Evolutionary conservation across 176 grass and related monocot genomes (phyloP).

Genomic region (Cenchrus purpureus): DNA sequence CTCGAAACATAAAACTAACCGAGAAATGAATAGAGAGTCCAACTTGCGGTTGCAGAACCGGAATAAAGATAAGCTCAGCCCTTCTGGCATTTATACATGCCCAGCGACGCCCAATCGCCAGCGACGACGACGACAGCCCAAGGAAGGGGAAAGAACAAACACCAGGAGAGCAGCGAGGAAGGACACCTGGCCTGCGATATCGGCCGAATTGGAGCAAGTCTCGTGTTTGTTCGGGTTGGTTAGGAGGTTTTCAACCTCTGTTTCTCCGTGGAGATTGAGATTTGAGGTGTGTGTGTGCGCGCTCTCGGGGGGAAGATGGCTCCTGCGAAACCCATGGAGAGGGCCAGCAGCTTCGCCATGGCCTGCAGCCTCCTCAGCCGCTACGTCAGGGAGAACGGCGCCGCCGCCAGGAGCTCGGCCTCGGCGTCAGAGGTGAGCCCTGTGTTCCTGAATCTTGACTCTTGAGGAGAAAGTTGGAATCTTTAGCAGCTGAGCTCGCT

Average conservation of each 20-base stretch:
- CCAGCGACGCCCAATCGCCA: background rate
- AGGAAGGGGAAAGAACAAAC: background rate
- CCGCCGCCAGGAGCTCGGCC: conserved; percentile 59
- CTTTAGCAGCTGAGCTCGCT: background rate
- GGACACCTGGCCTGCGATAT: background rate
- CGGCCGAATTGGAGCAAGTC: background rate
- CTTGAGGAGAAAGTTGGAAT: background rate
- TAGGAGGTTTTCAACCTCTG: background rate
- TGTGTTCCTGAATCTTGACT: background rate
- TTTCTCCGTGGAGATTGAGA: conserved; percentile 34
- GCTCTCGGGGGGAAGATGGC: conserved; percentile 34
- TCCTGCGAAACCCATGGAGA: conserved; percentile 57
- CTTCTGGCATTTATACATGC: conserved; percentile 5
- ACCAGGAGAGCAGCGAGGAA: background rate
- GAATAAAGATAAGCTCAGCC: conserved; percentile 17
- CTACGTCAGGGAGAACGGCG: conserved; percentile 83
- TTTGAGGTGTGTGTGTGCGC: conserved; percentile 20
- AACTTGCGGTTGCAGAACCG: background rate
- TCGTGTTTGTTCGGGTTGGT: background rate
- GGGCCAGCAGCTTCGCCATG: conserved; percentile 65
- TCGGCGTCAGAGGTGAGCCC: conserved; percentile 61
- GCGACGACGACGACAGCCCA: background rate
- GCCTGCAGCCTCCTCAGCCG: conserved; percentile 77
- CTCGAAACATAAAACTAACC: conserved; percentile 28
- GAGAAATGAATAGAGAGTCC: background rate